Evolutionary conservation across 345 rosid species (phyloP).

Genomic region (Populus pruinosa): DNA sequence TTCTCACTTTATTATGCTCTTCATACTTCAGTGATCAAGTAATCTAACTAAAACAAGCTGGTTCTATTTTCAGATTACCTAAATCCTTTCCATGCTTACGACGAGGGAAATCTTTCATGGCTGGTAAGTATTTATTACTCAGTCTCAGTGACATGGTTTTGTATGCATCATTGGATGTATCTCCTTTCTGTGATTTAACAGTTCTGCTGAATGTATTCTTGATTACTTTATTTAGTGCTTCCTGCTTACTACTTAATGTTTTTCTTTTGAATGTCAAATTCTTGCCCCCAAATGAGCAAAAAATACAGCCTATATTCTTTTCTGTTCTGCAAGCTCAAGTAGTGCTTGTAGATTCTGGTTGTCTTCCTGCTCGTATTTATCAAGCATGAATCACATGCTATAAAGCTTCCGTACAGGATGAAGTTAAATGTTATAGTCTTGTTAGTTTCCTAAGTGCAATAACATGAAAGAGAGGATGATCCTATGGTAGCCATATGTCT

Average conservation of each 20-base stretch:
- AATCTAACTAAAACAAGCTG: not conserved
- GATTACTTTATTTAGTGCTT: not conserved
- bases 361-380: not conserved
- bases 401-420: not conserved
- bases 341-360: not conserved
- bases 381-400: not conserved
- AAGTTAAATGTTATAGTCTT: not conserved
- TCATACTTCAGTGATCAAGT: not conserved
- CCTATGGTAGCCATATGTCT: not conserved
- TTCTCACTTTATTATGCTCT: not conserved
- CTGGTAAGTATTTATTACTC: constrained; percentile 33
- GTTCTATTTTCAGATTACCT: constrained; percentile 44
- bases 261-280: not conserved
- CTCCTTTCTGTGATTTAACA: not conserved
- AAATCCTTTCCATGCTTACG: constrained; percentile 70
- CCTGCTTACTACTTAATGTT: not conserved
- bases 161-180: not conserved
- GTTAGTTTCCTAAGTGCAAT: not conserved
- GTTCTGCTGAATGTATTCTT: not conserved
- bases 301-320: not conserved
- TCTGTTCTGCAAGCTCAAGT: not conserved
- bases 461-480: not conserved
- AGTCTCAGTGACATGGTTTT: not conserved
- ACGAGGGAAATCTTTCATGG: constrained; percentile 72
- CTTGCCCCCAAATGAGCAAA: not conserved